Conservation (phyloP, 176 grass and related monocot genomes). For the Oryza meridionalis region DNA sequence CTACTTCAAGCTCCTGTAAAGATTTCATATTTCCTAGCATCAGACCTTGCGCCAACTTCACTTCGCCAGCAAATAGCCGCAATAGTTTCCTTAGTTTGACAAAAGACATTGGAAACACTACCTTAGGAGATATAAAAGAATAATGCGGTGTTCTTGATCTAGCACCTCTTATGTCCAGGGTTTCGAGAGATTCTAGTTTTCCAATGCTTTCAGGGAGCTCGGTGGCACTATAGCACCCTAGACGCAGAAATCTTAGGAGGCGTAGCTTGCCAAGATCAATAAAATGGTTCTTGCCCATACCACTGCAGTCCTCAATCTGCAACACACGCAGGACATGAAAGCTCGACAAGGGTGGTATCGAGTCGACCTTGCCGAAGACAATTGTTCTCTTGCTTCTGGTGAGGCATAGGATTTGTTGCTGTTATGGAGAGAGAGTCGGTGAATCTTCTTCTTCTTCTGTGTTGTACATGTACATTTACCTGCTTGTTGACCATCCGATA, state of each 20-base stretch:
- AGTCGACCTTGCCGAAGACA: neutral
- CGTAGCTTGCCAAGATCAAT: neutral
- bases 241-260: neutral
- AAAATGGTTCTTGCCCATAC: neutral
- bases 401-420: neutral
- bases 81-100: neutral
- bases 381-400: neutral
- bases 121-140: too few species aligned
- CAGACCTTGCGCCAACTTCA: neutral
- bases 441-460: neutral
- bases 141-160: too few species aligned
- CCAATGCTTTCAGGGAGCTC: neutral
- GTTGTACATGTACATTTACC: neutral
- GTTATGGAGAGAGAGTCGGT: neutral
- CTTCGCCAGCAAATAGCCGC: neutral
- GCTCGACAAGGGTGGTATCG: neutral
- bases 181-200: neutral
- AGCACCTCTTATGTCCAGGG: slow-evolving; percentile 13
- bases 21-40: neutral
- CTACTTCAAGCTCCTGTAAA: neutral
- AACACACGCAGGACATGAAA: neutral
- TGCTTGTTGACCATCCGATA: neutral
- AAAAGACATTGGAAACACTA: neutral
- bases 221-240: neutral
- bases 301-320: neutral